Conservation (phyloP, 495 filamentous ascomycete genomes). For the Acidomyces sp. region DNA sequence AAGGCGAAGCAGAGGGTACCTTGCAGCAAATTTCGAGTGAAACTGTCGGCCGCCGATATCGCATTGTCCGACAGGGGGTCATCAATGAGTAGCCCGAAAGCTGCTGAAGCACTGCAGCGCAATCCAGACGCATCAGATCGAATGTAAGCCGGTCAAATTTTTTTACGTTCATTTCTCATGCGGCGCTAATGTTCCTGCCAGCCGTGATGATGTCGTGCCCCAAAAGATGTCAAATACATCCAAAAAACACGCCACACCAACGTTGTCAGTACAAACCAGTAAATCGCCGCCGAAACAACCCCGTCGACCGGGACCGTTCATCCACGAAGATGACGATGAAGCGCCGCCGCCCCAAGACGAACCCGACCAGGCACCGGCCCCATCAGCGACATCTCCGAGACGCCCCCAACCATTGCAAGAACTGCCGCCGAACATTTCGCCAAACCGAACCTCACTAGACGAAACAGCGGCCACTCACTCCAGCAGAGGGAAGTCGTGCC, state of each 20-base stretch:
- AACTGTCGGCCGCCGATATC: conserved; percentile 1
- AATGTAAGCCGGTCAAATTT: background rate
- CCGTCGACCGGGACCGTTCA: conserved; percentile 3
- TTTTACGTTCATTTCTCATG: background rate
- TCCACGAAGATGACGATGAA: conserved; percentile 18
- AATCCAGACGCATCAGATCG: background rate
- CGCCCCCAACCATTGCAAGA: conserved; percentile 12
- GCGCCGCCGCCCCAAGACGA: background rate
- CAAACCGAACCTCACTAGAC: conserved; percentile 12
- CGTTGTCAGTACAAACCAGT: conserved; percentile 9
- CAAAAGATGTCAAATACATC: conserved; percentile 13
- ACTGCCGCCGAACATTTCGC: conserved; percentile 11
- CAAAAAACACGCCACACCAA: conserved; percentile 10
- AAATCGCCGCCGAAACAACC: background rate
- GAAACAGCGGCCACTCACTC: too few relatives aligned
- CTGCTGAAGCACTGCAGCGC: conserved; percentile 5
- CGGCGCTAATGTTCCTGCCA: conserved; percentile 1
- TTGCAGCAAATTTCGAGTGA: conserved; percentile 1
- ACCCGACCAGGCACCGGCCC: background rate
- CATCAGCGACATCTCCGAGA: background rate
- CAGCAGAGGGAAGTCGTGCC: too few relatives aligned
- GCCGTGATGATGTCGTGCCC: conserved; percentile 3
- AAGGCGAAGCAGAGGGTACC: conserved; percentile 14
- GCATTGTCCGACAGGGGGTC: background rate
- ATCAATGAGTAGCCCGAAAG: conserved; percentile 6